Conservation (phyloP, 495 filamentous ascomycete genomes). For the Penicillium steckii region DNA sequence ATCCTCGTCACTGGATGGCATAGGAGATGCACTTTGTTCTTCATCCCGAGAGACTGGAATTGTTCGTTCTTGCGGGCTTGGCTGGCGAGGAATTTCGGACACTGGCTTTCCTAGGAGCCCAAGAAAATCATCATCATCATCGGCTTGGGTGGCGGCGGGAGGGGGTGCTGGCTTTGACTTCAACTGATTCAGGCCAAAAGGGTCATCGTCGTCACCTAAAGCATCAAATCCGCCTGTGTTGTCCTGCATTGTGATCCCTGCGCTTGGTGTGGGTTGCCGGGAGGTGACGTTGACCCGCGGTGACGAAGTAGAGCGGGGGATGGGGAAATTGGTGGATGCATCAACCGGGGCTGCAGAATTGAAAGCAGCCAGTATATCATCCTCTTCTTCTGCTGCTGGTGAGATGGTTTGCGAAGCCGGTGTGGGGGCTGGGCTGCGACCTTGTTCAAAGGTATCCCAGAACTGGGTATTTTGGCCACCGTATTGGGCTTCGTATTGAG, state of each 20-base stretch:
- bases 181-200: slow-evolving; percentile 79
- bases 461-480: slow-evolving; percentile 62
- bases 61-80: slow-evolving; percentile 34
- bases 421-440: slow-evolving; percentile 39
- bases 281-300: slow-evolving; percentile 22
- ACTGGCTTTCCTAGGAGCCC: slow-evolving; percentile 85
- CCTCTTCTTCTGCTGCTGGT: slow-evolving; percentile 48
- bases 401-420: slow-evolving; percentile 50
- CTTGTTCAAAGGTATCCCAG: slow-evolving; percentile 63
- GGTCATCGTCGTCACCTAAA: slow-evolving; percentile 63
- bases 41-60: slow-evolving; percentile 45
- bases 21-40: slow-evolving; percentile 36
- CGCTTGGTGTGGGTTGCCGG: slow-evolving; percentile 17
- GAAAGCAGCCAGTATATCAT: slow-evolving; percentile 65
- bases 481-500: slow-evolving; percentile 69
- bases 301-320: slow-evolving; percentile 38
- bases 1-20: slow-evolving; percentile 63
- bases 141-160: slow-evolving; percentile 33
- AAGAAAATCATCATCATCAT: slow-evolving; percentile 78
- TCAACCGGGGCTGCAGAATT: slow-evolving; percentile 59
- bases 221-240: slow-evolving; percentile 18
- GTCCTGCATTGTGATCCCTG: slow-evolving; percentile 22
- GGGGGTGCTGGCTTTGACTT: slow-evolving; percentile 44
- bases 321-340: slow-evolving; percentile 58
- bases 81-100: slow-evolving; percentile 62